These are phyloP conservation scores for Coprinopsis sp. DNA, from an alignment of 768 basidiomycete species.

Conservation along the genomic window DNA sequence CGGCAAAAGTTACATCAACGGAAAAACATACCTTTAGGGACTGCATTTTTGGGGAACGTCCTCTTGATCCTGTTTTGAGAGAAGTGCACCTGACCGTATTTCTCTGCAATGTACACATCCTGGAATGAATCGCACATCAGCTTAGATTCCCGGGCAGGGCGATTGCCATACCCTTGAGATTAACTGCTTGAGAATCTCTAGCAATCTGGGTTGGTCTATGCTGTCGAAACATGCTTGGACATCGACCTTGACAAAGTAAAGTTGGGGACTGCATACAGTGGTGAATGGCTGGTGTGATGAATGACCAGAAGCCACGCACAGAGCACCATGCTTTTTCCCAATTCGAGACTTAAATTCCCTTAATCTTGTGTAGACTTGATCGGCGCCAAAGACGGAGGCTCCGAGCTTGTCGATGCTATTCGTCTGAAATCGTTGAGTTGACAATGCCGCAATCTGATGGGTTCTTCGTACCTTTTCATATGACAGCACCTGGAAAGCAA, in stretches of 20 bases:
- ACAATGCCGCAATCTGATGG: not conserved
- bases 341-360: constrained; percentile 64
- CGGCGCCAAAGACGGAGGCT: constrained; percentile 75
- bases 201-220: constrained; percentile 82
- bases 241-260: constrained; percentile 97
- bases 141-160: not conserved
- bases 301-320: constrained; percentile 37
- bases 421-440: constrained; percentile 40
- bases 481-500: constrained; percentile 81
- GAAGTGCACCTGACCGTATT: constrained; percentile 36
- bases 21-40: constrained; percentile 53
- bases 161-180: constrained; percentile 59
- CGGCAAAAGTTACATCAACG: not conserved
- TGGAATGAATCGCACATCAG: constrained; percentile 22
- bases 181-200: constrained; percentile 69
- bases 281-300: not conserved
- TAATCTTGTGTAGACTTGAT: constrained; percentile 75
- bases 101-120: constrained; percentile 51
- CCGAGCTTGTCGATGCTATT: constrained; percentile 62
- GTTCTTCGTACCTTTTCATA: constrained; percentile 76
- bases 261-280: constrained; percentile 55
- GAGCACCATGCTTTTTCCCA: constrained; percentile 33
- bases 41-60: constrained; percentile 54
- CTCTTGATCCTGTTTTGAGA: constrained; percentile 54
- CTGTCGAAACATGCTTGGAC: constrained; percentile 96